Conservation (phyloP, 768 basidiomycete genomes). For the Postia placenta region DNA sequence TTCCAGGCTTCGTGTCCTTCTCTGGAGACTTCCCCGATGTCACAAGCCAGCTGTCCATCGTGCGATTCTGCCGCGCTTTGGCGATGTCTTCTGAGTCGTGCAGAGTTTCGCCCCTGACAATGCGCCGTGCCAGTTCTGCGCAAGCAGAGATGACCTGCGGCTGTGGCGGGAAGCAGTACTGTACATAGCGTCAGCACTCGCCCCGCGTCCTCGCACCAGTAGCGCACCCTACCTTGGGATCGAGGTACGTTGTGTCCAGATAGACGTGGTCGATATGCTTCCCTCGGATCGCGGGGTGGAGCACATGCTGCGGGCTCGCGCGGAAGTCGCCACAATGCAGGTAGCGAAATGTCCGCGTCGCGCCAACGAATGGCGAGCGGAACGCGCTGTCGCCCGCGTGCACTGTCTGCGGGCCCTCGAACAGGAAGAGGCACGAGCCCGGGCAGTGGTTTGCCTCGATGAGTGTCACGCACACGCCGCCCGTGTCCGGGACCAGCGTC, state of each 20-base stretch:
- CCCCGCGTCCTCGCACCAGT: background rate
- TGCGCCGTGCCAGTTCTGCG: slow-evolving; percentile 66
- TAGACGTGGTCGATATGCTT: slow-evolving; percentile 86
- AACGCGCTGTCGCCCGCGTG: slow-evolving; percentile 82
- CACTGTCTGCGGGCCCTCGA: slow-evolving; percentile 86
- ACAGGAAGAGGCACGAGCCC: slow-evolving; percentile 85
- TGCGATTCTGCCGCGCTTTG: slow-evolving; percentile 15
- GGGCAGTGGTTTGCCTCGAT: slow-evolving; percentile 97
- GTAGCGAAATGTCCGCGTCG: slow-evolving; percentile 70
- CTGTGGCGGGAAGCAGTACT: slow-evolving; percentile 95
- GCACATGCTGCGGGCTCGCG: slow-evolving; percentile 81
- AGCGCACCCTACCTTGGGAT: slow-evolving; percentile 53
- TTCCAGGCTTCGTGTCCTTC: slow-evolving; percentile 30
- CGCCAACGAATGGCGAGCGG: slow-evolving; percentile 67
- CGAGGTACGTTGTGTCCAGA: slow-evolving; percentile 93
- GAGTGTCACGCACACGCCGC: slow-evolving; percentile 83
- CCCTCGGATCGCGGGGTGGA: slow-evolving; percentile 78
- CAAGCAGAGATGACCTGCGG: slow-evolving; percentile 92
- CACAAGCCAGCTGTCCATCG: slow-evolving; percentile 51
- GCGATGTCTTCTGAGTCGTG: slow-evolving; percentile 22
- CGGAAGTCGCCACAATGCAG: slow-evolving; percentile 94
- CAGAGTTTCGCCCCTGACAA: slow-evolving; percentile 38
- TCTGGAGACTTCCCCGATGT: slow-evolving; percentile 16
- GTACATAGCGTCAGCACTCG: slow-evolving; percentile 4
- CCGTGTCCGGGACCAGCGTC: slow-evolving; percentile 70